Percentiles rank a stretch among this genome's conserved stretches.
phyloP scores from a whole-genome alignment of 345 rosid species.

The Lenwebbia sp. region DNA sequence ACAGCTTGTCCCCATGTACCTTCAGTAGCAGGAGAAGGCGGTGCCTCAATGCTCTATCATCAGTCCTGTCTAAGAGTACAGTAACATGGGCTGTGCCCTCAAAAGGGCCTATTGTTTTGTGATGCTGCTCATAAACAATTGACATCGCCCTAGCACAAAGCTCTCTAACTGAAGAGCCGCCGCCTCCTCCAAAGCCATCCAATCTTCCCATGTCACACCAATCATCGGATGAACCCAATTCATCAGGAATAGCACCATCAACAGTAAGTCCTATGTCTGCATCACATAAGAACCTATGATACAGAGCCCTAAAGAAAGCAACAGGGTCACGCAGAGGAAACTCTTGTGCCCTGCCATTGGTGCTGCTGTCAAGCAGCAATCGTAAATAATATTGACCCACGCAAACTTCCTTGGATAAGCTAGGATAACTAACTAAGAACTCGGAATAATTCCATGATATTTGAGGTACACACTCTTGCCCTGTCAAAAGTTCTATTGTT shows the following conservation, averaged over 20 bases:
- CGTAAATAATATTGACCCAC: slow-evolving; percentile 98
- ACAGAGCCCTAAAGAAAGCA: slow-evolving; percentile 95
- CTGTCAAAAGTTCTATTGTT: slow-evolving; percentile 35
- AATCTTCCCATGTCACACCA: slow-evolving; percentile 99
- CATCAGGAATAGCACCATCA: slow-evolving; percentile 96
- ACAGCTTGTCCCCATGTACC: slow-evolving; percentile 24
- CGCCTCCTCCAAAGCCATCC: slow-evolving; percentile 99
- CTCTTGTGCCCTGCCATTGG: slow-evolving; percentile 86
- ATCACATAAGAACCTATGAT: slow-evolving; percentile 95
- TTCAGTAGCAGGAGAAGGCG: slow-evolving; percentile 89
- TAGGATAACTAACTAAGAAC: slow-evolving; percentile 78
- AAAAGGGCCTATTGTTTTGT: slow-evolving; percentile 71
- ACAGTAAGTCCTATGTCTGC: slow-evolving; percentile 95
- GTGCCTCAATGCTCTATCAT: slow-evolving; percentile 95
- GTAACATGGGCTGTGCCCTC: slow-evolving; percentile 97
- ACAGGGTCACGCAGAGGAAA: slow-evolving; percentile 96
- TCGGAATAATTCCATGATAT: slow-evolving; percentile 99
- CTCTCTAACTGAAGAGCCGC: slow-evolving; percentile 94
- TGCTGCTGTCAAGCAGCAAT: slow-evolving; percentile 91
- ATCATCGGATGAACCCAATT: slow-evolving; percentile 89
- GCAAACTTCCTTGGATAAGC: slow-evolving; percentile 97
- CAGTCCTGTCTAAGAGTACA: slow-evolving; percentile 89
- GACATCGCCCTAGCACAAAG: slow-evolving; percentile 99
- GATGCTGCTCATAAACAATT: slow-evolving; percentile 95
- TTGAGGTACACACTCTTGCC: slow-evolving; percentile 68